Base-by-base conservation (phyloP, 2,329 filamentous ascomycete genomes). In the Stemphylium lycopersici region DNA sequence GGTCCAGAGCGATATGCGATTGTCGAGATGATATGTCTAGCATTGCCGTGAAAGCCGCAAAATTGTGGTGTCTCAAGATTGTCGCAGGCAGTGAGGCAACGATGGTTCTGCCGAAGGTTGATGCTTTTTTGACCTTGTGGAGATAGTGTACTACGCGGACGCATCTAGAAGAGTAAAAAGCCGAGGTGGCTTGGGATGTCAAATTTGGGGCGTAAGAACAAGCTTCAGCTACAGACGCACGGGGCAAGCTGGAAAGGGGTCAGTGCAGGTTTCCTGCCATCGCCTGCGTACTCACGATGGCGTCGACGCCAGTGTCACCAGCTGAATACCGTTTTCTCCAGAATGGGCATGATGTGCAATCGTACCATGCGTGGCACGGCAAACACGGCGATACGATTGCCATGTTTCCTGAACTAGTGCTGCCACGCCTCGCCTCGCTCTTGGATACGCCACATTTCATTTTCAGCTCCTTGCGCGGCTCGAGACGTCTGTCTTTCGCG, bases 141-240 rank as follows among this genome's bases (percentile, higher is more conserved):
- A 41, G 31, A 48, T 18, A 7, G 22, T 6, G 11, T 29, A 33
- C 8, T 18, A 24, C 24, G 37, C 47, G 38, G 36, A 32, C 48
- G 38, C 37, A 13, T 20, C 12, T 37, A 43, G 6, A 41, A 26
- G 45, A 55, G 48, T 20, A 36, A 39, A 39, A 12, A 12, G 26
- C 31, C 13, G 49, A 32, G 20, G 33, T 37, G 24, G 16, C 29
- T 31, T n/a, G 49, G 36, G 16, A 39, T 36, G 24, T 24, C 29
- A 16, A 31, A 22, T 41, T 37, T 48, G 43, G 37, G 43, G 37
- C 44, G 49, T 18, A 34, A 29, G 31, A 39, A 52, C 26, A 52
- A 48, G 49, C 49, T 40, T 33, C 31, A 36, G 18, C 39, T 20
- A 48, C 37, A 31, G 16, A 22, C 31, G 31, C 31, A 29, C 37